A percentile compares a stretch with the other conserved stretches of the same genome.
Evolutionary conservation across 441 rosid genomes (phyloP).

Genomic region (Gossypium laxum): DNA sequence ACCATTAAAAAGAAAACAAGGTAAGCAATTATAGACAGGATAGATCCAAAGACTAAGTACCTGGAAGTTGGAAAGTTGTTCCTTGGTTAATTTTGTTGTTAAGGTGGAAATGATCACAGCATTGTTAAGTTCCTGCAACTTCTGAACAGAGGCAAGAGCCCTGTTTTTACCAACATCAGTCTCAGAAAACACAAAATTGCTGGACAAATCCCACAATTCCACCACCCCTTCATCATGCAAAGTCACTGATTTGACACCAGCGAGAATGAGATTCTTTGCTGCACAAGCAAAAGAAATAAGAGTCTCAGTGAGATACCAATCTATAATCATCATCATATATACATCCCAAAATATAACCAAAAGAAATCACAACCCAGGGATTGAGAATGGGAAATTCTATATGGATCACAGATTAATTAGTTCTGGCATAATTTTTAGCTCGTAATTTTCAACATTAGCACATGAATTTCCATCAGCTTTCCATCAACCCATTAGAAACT

Average conservation of each 20-base stretch:
- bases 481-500: background rate
- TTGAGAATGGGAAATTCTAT: no score
- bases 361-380: background rate
- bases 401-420: background rate
- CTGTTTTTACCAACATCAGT: constrained; percentile 77
- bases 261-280: constrained; percentile 88
- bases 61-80: constrained; percentile 30
- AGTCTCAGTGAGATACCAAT: background rate
- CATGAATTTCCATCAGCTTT: background rate
- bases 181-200: constrained; percentile 71
- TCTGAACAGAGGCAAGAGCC: constrained; percentile 77
- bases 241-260: constrained; percentile 91
- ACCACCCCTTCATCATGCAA: constrained; percentile 73
- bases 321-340: background rate
- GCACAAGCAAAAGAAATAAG: constrained; percentile 15
- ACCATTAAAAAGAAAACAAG: background rate
- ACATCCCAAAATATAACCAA: background rate
- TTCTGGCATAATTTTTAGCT: background rate
- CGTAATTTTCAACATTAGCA: background rate
- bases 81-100: constrained; percentile 59
- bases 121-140: constrained; percentile 86
- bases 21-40: background rate
- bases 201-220: constrained; percentile 80
- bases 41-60: background rate
- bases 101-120: constrained; percentile 62